phyloP scores from a whole-genome alignment of 306 rosid species.

The Phaseolus lunatus region DNA sequence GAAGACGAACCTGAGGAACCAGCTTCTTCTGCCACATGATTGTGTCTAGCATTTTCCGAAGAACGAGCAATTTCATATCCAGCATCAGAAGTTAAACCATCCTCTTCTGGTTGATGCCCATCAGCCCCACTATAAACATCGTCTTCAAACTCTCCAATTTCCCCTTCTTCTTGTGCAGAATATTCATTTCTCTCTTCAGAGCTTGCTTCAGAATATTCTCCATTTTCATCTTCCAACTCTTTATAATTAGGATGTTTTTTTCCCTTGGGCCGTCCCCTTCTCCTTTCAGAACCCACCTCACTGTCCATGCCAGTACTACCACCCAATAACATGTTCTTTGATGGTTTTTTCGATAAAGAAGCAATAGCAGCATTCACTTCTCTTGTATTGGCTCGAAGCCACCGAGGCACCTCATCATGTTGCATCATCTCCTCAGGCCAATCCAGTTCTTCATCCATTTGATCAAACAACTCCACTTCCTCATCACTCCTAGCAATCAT shows the following conservation, averaged over 20 bases:
- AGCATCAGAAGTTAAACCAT: slow-evolving; percentile 62
- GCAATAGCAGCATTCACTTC: slow-evolving; percentile 85
- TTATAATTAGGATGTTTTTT: slow-evolving; percentile 75
- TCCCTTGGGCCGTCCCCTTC: slow-evolving; percentile 87
- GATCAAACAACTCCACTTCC: slow-evolving; percentile 90
- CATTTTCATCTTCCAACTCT: slow-evolving; percentile 89
- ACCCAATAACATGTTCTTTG: slow-evolving; percentile 66
- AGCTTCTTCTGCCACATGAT: slow-evolving; percentile 69
- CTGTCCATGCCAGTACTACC: slow-evolving; percentile 61
- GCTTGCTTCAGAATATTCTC: slow-evolving; percentile 86
- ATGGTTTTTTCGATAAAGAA: slow-evolving; percentile 76
- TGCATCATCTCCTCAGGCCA: slow-evolving; percentile 89
- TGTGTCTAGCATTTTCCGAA: slow-evolving; percentile 61
- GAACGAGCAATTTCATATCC: slow-evolving; percentile 67
- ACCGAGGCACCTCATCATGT: slow-evolving; percentile 85
- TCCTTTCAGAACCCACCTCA: slow-evolving; percentile 85
- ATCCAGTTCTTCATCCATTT: slow-evolving; percentile 96
- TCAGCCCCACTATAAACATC: slow-evolving; percentile 79
- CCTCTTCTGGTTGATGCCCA: slow-evolving; percentile 71
- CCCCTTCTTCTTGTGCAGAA: slow-evolving; percentile 87
- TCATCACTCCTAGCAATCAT: slow-evolving; percentile 96
- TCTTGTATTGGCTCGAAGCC: slow-evolving; percentile 86
- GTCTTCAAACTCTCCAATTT: slow-evolving; percentile 84
- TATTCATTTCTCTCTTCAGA: slow-evolving; percentile 83
- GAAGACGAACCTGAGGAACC: slow-evolving; percentile 86